Evolutionary conservation across 305 asterid species (phyloP), one percentile per base, ranked within the genome.

Genomic region (Nicotiana rustica): DNA sequence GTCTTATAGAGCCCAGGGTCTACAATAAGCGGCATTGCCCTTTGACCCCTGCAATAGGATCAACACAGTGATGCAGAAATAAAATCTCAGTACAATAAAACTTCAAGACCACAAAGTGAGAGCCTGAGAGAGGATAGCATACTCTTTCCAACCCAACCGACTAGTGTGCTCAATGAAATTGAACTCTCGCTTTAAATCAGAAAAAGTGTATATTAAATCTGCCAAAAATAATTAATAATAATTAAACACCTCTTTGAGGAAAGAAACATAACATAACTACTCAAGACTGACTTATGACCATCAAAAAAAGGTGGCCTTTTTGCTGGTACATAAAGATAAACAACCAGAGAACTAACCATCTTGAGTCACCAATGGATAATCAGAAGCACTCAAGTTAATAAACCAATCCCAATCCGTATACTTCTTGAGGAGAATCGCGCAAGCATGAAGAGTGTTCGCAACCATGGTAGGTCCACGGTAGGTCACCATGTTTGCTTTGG

Each of bases 391-490:
- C 62, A 94, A 93, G 86, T 96, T 96, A 65, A 96, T 96, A 88
- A 96, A 96, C 98, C 99, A 96, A 88, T 94, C 98, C 99, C 99
- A 96, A 82, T 96, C 97, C 78, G 87, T 86, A 83, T 64, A 81
- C 81, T 56, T 88, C 92, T 93, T 96, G 60, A 96, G 94, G 71
- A 96, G 96, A 90, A 96, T 88, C 79, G 99, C 96, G 52, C 99
- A 94, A 4, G 99, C 97, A 57, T 96, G 99, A 84, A 96, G 99
- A 35, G 99, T 96, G 83, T 93, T 96, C 17, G 98, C 76, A 62
- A 96, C 97, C 99, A 96, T 96, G 78, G 99, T 96, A 13, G 99
- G 98, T 5, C 99, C 99, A 84, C 94, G 88, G 83, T 94, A 96
- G 35, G 99, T 96, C 56, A 96, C 98, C 91, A 93, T 93, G 85